Conservation (phyloP, 495 filamentous ascomycete species). For the Penicillium goetzii region DNA sequence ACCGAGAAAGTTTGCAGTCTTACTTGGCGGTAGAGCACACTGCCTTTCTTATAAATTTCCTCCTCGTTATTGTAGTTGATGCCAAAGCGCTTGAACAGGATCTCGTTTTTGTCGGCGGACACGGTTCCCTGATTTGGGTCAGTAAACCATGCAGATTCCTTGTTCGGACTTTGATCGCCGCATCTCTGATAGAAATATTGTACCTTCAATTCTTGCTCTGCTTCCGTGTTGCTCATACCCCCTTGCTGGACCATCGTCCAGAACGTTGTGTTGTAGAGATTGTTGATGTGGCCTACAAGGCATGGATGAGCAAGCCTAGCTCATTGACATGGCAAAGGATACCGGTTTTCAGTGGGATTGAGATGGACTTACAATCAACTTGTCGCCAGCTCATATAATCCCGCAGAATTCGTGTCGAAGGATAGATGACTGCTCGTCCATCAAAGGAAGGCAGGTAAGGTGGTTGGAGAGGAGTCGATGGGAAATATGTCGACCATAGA, state of each 20-base stretch:
- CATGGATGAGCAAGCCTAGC: not conserved
- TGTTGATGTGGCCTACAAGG: constrained; percentile 85
- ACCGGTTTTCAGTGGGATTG: not conserved
- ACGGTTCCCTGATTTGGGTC: constrained; percentile 66
- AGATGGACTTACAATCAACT: constrained; percentile 76
- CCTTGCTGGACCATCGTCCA: constrained; percentile 84
- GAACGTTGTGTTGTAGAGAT: constrained; percentile 96
- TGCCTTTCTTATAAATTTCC: constrained; percentile 92
- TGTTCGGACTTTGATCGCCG: not conserved
- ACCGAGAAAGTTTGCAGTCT: constrained; percentile 24
- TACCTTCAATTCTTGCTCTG: constrained; percentile 77
- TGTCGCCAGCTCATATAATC: constrained; percentile 98
- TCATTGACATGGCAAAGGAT: not conserved
- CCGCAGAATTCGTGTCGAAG: constrained; percentile 72
- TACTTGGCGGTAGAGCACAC: constrained; percentile 83
- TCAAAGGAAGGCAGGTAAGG: constrained; percentile 84
- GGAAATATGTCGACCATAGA: constrained; percentile 78
- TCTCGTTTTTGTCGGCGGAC: constrained; percentile 90
- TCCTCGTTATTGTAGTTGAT: constrained; percentile 98
- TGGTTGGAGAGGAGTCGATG: constrained; percentile 63
- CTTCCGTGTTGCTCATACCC: constrained; percentile 71
- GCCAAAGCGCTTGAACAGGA: constrained; percentile 83
- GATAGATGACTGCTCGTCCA: constrained; percentile 87
- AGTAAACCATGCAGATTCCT: not conserved
- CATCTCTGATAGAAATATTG: constrained; percentile 16